Percentiles rank a stretch among this genome's conserved stretches.
phyloP scores from a whole-genome alignment of 768 basidiomycete species.

The Clitopilus passeckerianus region DNA sequence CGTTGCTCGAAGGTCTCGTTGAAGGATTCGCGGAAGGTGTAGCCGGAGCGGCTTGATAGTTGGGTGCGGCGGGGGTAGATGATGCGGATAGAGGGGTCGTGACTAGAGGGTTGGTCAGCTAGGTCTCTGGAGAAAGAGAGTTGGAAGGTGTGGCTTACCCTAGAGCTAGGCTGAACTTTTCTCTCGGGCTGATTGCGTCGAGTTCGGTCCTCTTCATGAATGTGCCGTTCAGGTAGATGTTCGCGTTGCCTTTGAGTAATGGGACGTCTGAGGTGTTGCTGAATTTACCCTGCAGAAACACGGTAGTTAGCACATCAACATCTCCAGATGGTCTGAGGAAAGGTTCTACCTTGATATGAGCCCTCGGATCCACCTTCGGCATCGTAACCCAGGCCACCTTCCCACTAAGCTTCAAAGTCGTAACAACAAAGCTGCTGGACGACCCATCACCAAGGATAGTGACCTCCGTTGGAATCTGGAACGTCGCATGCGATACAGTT shows the following conservation, averaged over 20 bases:
- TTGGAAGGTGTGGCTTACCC: conserved; percentile 20
- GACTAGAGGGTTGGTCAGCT: conserved; percentile 11
- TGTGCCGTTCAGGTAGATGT: conserved; percentile 36
- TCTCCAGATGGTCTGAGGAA: neutral
- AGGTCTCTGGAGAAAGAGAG: no score
- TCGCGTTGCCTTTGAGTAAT: conserved; percentile 27
- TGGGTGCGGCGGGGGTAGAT: conserved; percentile 27
- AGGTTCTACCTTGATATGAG: conserved; percentile 22
- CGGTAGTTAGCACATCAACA: neutral
- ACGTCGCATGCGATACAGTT: conserved; percentile 17
- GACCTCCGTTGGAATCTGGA: conserved; percentile 24
- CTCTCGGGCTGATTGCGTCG: conserved; percentile 28
- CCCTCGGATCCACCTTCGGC: conserved; percentile 27
- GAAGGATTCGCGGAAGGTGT: conserved; percentile 27
- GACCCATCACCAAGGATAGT: conserved; percentile 24
- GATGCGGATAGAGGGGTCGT: conserved; percentile 33
- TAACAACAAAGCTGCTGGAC: conserved; percentile 21
- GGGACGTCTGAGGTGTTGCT: conserved; percentile 34
- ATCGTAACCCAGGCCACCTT: conserved; percentile 30
- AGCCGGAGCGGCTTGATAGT: conserved; percentile 25
- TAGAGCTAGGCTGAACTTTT: conserved; percentile 33
- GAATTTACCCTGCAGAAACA: conserved; percentile 24
- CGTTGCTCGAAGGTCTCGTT: conserved; percentile 25
- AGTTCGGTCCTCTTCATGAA: conserved; percentile 32
- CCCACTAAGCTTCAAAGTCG: conserved; percentile 26